Base-by-base conservation (phyloP, 2,329 filamentous ascomycete genomes). In the Epichloe scottii region DNA sequence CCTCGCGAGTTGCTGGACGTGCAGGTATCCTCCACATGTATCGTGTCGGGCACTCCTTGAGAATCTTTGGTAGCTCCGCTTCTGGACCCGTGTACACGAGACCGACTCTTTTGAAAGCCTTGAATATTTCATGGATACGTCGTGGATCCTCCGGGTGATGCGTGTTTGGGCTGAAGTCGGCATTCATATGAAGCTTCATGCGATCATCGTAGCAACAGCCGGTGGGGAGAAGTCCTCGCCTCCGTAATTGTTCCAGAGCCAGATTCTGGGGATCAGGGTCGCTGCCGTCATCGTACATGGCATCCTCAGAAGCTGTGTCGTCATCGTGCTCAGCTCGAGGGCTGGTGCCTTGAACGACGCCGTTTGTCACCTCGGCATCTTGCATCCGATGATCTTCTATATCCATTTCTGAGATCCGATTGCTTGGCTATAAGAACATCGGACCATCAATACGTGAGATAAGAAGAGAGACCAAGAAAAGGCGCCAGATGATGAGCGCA, bases 141-240 rank as follows among this genome's bases (percentile, higher is more conserved):
- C 89, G 77, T 1, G 93, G 93, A 60, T 98, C 93, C 66, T 98
- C 93, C 0, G 93, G 93, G 62, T 98, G 93, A 48, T 94, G 84
- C 21, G 91, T 85, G 46, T 82, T 78, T 1, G 77, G 76, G 17
- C 78, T 80, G 62, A 81, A 84, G 63, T 88, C 83, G 15, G 87
- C 82, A 63, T 96, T 95, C 50, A 89, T 87, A 65, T 98, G 93
- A 54, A 94, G 85, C 54, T 93, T 89, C 93, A 98, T 98, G 34
- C 91, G 82, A 52, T 88, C 83, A 69, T 98, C 93, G 64, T 97
- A 98, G 57, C 87, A 91, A 54, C 85, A 81, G 3, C 87, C 87
- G 0, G 86, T 90, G 0, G 84, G 79, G 1, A 87, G 71, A 26
- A 79, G 67, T 2, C 74, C 73, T 38, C 68, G 71, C 51, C 69